Evolutionary conservation across 257 asterid species (phyloP), one percentile per base, ranked within the genome.

Genomic region (Ilex asprella): DNA sequence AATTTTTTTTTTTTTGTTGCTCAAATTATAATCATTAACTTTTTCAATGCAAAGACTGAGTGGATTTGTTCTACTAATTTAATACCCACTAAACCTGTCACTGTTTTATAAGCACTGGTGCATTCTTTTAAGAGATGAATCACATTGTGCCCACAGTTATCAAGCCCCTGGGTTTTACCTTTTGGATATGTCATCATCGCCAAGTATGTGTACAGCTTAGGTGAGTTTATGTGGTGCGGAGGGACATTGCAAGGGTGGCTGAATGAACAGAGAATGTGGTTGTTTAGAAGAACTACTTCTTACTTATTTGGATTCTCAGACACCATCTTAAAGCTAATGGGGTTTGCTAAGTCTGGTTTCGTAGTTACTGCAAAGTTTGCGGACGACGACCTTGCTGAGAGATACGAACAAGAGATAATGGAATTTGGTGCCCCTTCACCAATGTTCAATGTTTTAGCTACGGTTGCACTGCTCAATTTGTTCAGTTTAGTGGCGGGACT

Each of bases 181-280:
- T 73, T 44, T 58, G 56, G 60, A 5, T 74, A 70, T 55, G 74
- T 70, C 21, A 12, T 64, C 27, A 2, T 56, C 10, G 68, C 74
- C 56, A 65, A 68, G 13, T 46, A 55, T 6, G 44, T 58, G 4
- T 70, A 60, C 46, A 78, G 79, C 59, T 56, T 68, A 27, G 69
- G 55, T 9, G 82, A 78, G 65, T 74, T 70, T 63, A 32, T 78
- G 2, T 50, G 52, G 15, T 49, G 10, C 0, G 82, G 77, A n/a
- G 74, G 79, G n/a, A 78, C 82, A 15, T 12, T 56, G 2, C 14
- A 39, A 44, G 82, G 82, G 9, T 78, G 82, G 82, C 64, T 60
- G 64, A 67, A 78, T n/a, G 79, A 73, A 1, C 82, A 73, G 50
- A 61, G 82, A 43, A 70, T 73, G 51, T 78, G 82, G 79, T 51